These are phyloP conservation scores for Trametes maxima DNA, from an alignment of 768 basidiomycete species.

Conservation along the genomic window DNA sequence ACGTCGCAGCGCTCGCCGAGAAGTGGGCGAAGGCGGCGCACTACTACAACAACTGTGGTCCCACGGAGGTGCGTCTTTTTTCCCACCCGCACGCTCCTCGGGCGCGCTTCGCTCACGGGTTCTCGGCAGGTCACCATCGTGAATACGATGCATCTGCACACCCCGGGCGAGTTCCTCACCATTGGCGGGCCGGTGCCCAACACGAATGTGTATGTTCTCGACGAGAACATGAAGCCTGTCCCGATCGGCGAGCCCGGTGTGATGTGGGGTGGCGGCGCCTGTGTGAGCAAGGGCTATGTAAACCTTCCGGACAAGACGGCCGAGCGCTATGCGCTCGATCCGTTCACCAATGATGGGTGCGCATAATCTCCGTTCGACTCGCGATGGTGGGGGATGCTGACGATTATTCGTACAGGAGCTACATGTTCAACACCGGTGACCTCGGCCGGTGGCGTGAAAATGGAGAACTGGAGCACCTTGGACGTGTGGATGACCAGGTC, in stretches of 20 bases:
- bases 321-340: slow-evolving; percentile 53
- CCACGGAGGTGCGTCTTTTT: slow-evolving; percentile 47
- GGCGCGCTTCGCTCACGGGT: background rate
- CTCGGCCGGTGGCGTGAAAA: slow-evolving; percentile 56
- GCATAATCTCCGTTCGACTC: slow-evolving; percentile 19
- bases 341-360: slow-evolving; percentile 51
- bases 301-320: slow-evolving; percentile 56
- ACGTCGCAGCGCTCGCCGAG: slow-evolving; percentile 41
- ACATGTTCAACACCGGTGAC: slow-evolving; percentile 69
- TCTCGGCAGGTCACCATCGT: slow-evolving; percentile 51
- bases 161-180: slow-evolving; percentile 41
- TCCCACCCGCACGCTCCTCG: background rate
- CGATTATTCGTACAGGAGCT: slow-evolving; percentile 10
- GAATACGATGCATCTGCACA: slow-evolving; percentile 56
- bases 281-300: slow-evolving; percentile 57
- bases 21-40: slow-evolving; percentile 46
- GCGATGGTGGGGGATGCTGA: slow-evolving; percentile 26
- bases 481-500: slow-evolving; percentile 64
- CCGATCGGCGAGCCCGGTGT: slow-evolving; percentile 40
- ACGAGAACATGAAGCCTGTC: slow-evolving; percentile 35
- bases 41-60: slow-evolving; percentile 59
- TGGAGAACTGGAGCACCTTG: slow-evolving; percentile 58
- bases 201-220: slow-evolving; percentile 46
- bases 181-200: slow-evolving; percentile 60
- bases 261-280: slow-evolving; percentile 70